Evolutionary conservation across 768 basidiomycete genomes (phyloP).

Genomic region (Amyloporia xantha): DNA sequence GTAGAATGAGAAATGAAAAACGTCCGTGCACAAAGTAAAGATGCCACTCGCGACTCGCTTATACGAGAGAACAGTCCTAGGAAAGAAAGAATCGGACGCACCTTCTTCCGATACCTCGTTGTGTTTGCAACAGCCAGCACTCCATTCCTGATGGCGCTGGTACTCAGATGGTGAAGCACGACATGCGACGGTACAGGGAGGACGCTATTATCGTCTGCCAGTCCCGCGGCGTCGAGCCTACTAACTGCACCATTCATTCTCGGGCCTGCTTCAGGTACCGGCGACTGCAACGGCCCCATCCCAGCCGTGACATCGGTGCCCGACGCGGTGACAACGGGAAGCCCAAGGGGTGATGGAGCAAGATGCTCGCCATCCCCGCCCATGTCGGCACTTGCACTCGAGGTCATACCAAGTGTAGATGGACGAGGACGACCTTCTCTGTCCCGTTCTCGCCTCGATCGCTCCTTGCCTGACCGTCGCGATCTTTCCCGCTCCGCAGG

Average conservation of each 20-base stretch:
- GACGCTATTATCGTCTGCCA: conserved; percentile 85
- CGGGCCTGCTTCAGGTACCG: conserved; percentile 11
- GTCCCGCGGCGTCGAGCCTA: conserved; percentile 30
- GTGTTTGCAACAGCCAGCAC: conserved; percentile 91
- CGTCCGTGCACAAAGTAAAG: background rate
- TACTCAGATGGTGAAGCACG: conserved; percentile 90
- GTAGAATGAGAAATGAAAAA: background rate
- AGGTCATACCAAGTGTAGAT: conserved; percentile 20
- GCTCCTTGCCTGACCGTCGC: conserved; percentile 6
- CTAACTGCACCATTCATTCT: conserved; percentile 7
- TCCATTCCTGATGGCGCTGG: conserved; percentile 91
- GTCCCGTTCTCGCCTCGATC: conserved; percentile 12
- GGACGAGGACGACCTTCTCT: conserved; percentile 17
- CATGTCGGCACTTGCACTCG: conserved; percentile 5
- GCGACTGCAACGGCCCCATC: conserved; percentile 14
- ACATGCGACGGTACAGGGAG: conserved; percentile 91
- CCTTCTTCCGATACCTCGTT: conserved; percentile 88
- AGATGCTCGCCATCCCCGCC: conserved; percentile 10
- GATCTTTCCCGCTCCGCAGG: conserved; percentile 16
- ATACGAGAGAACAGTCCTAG: background rate
- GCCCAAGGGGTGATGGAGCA: conserved; percentile 10
- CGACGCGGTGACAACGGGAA: conserved; percentile 27
- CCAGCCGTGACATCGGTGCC: conserved; percentile 24
- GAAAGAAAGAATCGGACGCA: conserved; percentile 25
- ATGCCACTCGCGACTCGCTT: too few species aligned